Percentiles rank a stretch among this genome's conserved stretches.
Evolutionary conservation across 768 basidiomycete species (phyloP).

Genomic region (Tricholoma sp.): DNA sequence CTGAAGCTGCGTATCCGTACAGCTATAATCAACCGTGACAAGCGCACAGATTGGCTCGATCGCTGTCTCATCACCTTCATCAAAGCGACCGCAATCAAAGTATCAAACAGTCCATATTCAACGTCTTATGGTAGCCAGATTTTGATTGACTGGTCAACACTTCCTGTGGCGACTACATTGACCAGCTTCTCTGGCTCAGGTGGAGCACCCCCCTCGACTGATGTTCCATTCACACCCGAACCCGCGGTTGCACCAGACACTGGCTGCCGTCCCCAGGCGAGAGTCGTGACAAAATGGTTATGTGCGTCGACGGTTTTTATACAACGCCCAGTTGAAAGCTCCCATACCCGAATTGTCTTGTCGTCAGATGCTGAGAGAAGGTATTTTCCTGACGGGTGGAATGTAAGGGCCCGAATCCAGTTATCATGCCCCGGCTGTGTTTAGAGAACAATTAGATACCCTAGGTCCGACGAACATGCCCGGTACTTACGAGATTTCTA

Average conservation of each 20-base stretch:
- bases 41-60: background rate
- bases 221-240: conserved; percentile 29
- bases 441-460: conserved; percentile 5
- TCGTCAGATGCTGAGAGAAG: conserved; percentile 91
- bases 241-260: conserved; percentile 34
- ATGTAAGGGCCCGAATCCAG: conserved; percentile 84
- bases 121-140: conserved; percentile 52
- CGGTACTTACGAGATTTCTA: conserved; percentile 57
- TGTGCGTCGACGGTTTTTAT: conserved; percentile 87
- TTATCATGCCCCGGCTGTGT: conserved; percentile 75
- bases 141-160: conserved; percentile 63
- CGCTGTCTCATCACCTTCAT: background rate
- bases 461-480: background rate
- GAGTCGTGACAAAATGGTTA: conserved; percentile 74
- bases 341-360: conserved; percentile 89
- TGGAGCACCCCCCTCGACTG: conserved; percentile 13
- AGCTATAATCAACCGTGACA: conserved; percentile 3
- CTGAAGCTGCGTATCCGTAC: background rate
- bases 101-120: background rate
- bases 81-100: conserved; percentile 4
- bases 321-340: conserved; percentile 79
- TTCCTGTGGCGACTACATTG: conserved; percentile 66
- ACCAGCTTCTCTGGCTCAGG: conserved; percentile 54
- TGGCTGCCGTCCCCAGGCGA: conserved; percentile 72
- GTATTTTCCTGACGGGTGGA: conserved; percentile 88